Evolutionary conservation across 768 basidiomycete genomes (phyloP).

Genomic region (Inosperma sp.): DNA sequence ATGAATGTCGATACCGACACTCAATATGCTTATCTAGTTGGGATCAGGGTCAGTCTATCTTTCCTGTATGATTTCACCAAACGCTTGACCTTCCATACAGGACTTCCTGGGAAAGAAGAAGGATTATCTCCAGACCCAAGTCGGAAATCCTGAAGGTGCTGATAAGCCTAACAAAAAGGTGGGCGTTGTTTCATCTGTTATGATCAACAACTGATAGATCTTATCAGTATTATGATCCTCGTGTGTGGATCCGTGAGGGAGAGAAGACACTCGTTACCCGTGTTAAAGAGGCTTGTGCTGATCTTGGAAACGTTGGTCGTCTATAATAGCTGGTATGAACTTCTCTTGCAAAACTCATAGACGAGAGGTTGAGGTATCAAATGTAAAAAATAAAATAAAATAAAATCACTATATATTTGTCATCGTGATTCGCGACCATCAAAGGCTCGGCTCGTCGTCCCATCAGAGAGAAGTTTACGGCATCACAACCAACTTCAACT

Average conservation of each 20-base stretch:
- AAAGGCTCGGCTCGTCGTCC: too few relatives aligned
- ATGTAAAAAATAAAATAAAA: background rate
- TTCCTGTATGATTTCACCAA: background rate
- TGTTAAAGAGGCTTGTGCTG: conserved; percentile 90
- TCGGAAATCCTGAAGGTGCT: conserved; percentile 93
- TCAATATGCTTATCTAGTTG: conserved; percentile 85
- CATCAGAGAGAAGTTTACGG: too few relatives aligned
- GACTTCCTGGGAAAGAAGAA: conserved; percentile 85
- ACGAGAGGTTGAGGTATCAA: background rate
- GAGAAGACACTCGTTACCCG: conserved; percentile 87
- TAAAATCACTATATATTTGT: too few relatives aligned
- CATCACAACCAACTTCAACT: too few relatives aligned
- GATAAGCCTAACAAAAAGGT: conserved; percentile 99
- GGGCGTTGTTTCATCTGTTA: conserved; percentile 5
- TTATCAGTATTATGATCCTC: conserved; percentile 84
- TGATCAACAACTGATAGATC: conserved; percentile 5
- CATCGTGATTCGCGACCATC: too few relatives aligned
- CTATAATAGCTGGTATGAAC: conserved; percentile 22
- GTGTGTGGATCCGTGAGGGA: conserved; percentile 98
- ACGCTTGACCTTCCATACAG: conserved; percentile 28
- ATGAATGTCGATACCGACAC: conserved; percentile 99
- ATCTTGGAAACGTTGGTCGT: conserved; percentile 63
- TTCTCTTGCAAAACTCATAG: background rate
- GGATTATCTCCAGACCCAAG: conserved; percentile 84
- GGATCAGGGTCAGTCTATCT: conserved; percentile 59